Conservation (phyloP, 78 protist genomes). For the Planoprotostelium fungivorum region DNA sequence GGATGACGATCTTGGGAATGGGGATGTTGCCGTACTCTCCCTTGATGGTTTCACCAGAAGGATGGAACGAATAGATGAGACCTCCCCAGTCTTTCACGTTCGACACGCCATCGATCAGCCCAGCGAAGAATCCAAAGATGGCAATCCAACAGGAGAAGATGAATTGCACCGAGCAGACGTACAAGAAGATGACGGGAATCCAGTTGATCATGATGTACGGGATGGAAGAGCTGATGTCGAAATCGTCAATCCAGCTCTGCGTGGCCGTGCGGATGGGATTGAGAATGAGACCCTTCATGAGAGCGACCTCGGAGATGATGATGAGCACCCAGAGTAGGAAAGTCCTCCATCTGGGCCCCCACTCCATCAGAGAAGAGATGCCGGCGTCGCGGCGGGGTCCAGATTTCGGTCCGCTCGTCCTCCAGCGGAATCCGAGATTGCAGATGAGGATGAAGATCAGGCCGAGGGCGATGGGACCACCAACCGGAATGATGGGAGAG, state of each 20-base stretch:
- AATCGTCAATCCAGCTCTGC: neutral
- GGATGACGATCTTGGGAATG: neutral
- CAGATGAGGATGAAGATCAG: neutral
- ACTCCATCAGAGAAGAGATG: neutral
- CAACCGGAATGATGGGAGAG: neutral
- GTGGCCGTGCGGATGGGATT: neutral
- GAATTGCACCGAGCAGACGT: neutral
- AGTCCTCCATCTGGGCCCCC: neutral
- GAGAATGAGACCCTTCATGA: neutral
- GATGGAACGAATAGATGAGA: neutral
- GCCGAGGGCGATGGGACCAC: neutral
- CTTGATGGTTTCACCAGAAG: neutral
- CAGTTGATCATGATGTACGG: neutral
- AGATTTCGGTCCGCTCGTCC: neutral
- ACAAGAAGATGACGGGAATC: neutral
- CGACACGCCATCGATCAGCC: neutral
- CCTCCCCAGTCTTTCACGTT: neutral
- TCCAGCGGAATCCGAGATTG: neutral
- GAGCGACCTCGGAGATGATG: neutral
- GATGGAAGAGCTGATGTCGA: neutral
- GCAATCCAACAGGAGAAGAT: neutral
- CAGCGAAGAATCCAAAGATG: neutral
- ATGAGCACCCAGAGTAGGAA: neutral
- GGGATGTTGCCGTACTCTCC: neutral
- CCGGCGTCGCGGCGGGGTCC: neutral